phyloP scores from a whole-genome alignment of 805 yeast genomes.

The Metschnikowia koreensis region DNA sequence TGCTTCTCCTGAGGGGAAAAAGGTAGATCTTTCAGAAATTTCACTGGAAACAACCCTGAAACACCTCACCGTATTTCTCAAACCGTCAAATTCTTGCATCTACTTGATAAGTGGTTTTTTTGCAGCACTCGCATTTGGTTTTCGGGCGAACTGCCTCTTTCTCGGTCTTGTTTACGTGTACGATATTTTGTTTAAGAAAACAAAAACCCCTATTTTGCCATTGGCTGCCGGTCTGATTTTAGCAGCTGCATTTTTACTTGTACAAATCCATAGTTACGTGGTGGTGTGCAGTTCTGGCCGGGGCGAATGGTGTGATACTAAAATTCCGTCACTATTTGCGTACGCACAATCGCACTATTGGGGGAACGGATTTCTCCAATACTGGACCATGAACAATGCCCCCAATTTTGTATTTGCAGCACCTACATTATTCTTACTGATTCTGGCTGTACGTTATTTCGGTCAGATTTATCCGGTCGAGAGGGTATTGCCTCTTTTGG shows the following conservation, averaged over 20 bases:
- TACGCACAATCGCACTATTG: slow-evolving; percentile 81
- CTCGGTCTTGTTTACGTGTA: slow-evolving; percentile 65
- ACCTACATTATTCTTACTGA: slow-evolving; percentile 58
- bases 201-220: slow-evolving; percentile 20
- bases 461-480: slow-evolving; percentile 31
- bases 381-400: slow-evolving; percentile 79
- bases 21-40: neutral
- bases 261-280: slow-evolving; percentile 54
- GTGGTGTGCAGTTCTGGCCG: slow-evolving; percentile 62
- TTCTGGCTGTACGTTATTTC: slow-evolving; percentile 40
- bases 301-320: slow-evolving; percentile 72
- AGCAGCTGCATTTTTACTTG: slow-evolving; percentile 42
- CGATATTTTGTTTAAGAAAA: slow-evolving; percentile 42
- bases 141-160: slow-evolving; percentile 75
- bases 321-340: slow-evolving; percentile 58
- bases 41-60: neutral
- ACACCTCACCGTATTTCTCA: neutral
- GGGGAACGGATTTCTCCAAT: slow-evolving; percentile 76
- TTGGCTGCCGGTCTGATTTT: slow-evolving; percentile 58
- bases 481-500: slow-evolving; percentile 37
- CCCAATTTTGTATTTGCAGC: slow-evolving; percentile 78
- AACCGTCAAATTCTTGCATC: neutral
- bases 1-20: neutral
- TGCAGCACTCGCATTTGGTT: slow-evolving; percentile 55
- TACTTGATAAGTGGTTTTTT: slow-evolving; percentile 51